These are phyloP conservation scores for Plasmodium falciparum DNA, from an alignment of 169 alveolate species.

Conservation along the genomic window DNA sequence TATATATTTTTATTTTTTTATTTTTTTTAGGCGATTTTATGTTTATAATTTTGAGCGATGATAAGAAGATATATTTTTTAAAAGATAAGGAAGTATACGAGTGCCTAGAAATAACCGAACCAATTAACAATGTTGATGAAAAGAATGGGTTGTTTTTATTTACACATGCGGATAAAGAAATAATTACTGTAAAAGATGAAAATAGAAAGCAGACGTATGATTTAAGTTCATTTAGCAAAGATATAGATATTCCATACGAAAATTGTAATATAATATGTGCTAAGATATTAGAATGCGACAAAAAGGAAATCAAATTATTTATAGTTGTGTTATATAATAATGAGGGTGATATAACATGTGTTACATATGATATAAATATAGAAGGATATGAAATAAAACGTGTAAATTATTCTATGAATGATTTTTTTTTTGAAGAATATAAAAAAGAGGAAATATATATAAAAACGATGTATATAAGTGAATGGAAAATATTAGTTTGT, in stretches of 20 bases:
- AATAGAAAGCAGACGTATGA: slow-evolving; percentile 18
- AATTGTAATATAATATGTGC: slow-evolving; percentile 61
- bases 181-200: slow-evolving; percentile 42
- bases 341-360: slow-evolving; percentile 34
- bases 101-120: slow-evolving; percentile 16
- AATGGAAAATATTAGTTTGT: slow-evolving; percentile 44
- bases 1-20: background rate
- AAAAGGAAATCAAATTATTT: slow-evolving; percentile 37
- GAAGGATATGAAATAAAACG: slow-evolving; percentile 49
- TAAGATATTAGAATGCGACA: slow-evolving; percentile 45
- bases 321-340: slow-evolving; percentile 57
- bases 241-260: slow-evolving; percentile 28
- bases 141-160: slow-evolving; percentile 59
- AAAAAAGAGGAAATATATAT: slow-evolving; percentile 9
- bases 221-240: slow-evolving; percentile 27
- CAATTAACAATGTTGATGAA: slow-evolving; percentile 50
- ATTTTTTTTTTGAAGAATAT: slow-evolving; percentile 65
- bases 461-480: slow-evolving; percentile 49
- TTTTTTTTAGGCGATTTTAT: slow-evolving; percentile 11
- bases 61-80: slow-evolving; percentile 21
- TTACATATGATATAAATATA: slow-evolving; percentile 64
- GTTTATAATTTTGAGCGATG: slow-evolving; percentile 27
- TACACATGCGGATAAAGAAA: slow-evolving; percentile 35
- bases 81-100: slow-evolving; percentile 23
- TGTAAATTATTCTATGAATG: slow-evolving; percentile 70